Base-by-base conservation (phyloP, 257 asterid species). In the Salvia hispanica region DNA sequence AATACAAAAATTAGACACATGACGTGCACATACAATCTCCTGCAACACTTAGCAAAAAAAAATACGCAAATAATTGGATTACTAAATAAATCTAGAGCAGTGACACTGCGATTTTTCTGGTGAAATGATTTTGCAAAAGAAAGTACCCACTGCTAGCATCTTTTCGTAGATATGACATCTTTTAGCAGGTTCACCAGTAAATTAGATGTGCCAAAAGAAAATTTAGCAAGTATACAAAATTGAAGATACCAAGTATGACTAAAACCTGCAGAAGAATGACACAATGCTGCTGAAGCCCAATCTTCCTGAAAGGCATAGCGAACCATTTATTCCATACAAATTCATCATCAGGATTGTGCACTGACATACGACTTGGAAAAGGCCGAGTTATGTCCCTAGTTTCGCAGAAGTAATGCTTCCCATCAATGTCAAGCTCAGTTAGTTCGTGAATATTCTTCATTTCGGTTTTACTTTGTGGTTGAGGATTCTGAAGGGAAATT, bases 241-340 rank as follows among this genome's bases (percentile, higher is more conserved):
- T 72, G 69, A 78, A 80, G 85, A 74, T 74, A 69, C 74, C 77
- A 73, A 83, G 81, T 61, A 64, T 70, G 39, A 74, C 69, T 58
- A 74, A 76, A 78, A 93, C 99, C 99, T 93, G 99, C 68, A 93
- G 90, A 69, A 93, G 90, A 82, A 84, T 80, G 76, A 86, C 88
- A 50, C 99, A 93, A 60, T 90, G 99, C 65, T 85, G 91, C 16
- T 81, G 87, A 78, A 93, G 96, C 81, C 99, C 99, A 80, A 90
- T 88, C 73, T 84, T 79, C 61, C 59, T 80, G 81, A 93, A 93
- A 73, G 99, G 89, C 82, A 66, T 71, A 43, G 99, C 86, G 77
- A 90, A 84, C 99, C 99, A 93, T 80, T 83, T 84, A 72, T 93
- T 93, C 99, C 99, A 93, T 71, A 90, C 96, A 79, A 88, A 93